Conservation (phyloP, 1,139 yeast genomes). For the Ogataea hybrid region DNA sequence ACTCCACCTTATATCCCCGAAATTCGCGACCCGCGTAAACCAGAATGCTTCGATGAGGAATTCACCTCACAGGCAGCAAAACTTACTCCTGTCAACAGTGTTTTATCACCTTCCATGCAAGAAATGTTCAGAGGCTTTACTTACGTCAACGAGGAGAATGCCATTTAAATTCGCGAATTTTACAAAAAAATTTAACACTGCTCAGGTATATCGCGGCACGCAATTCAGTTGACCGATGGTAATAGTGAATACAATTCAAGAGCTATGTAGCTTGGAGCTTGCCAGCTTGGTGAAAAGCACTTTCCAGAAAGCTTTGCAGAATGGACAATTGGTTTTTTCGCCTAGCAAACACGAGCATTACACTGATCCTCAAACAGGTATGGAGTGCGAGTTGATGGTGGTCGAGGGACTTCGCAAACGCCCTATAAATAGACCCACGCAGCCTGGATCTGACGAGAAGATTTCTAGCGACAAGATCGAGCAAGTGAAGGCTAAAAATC, state of each 20-base stretch:
- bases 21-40: conserved; percentile 83
- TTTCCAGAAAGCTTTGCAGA: conserved; percentile 23
- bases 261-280: conserved; percentile 20
- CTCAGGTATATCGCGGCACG: conserved; percentile 1
- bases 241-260: conserved; percentile 18
- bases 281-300: conserved; percentile 13
- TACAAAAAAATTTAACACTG: not conserved
- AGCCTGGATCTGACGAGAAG: conserved; percentile 31
- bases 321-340: conserved; percentile 25
- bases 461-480: conserved; percentile 33
- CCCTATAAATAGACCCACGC: conserved; percentile 32
- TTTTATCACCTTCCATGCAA: conserved; percentile 83
- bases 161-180: conserved; percentile 12
- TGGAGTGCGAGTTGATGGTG: conserved; percentile 30
- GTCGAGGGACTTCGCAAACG: conserved; percentile 31
- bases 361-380: conserved; percentile 20
- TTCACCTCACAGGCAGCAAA: conserved; percentile 95
- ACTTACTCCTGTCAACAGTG: conserved; percentile 89
- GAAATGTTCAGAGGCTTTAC: conserved; percentile 97
- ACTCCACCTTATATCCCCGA: conserved; percentile 86
- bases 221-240: not conserved
- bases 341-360: conserved; percentile 24
- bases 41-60: conserved; percentile 90
- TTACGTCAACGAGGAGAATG: conserved; percentile 66
- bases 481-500: conserved; percentile 47